phyloP scores from a whole-genome alignment of 164 flowering plant species.

The Cinnamomum micranthum region DNA sequence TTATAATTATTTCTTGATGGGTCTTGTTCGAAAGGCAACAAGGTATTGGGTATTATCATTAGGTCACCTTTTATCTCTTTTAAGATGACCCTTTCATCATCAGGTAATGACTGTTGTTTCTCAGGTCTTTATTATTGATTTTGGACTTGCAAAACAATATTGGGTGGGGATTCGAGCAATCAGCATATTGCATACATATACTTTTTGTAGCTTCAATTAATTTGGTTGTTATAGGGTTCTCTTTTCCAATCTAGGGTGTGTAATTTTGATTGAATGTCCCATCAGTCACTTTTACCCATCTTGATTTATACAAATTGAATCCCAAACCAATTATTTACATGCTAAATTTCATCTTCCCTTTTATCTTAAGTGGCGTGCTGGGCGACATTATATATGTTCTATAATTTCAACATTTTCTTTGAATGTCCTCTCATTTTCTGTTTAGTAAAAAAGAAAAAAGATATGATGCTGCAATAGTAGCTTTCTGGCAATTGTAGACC shows the following conservation, averaged over 20 bases:
- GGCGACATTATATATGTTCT: too few relatives aligned
- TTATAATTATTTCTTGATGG: constrained; percentile 71
- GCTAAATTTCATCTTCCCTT: too few relatives aligned
- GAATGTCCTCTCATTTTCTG: too few relatives aligned
- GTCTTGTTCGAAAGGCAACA: constrained; percentile 98
- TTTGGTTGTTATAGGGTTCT: neutral
- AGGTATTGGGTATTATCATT: constrained; percentile 38
- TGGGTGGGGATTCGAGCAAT: constrained; percentile 63
- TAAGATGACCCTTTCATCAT: neutral
- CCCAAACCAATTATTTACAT: too few relatives aligned
- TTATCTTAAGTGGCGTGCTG: too few relatives aligned
- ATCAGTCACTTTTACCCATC: too few relatives aligned
- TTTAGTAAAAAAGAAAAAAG: too few relatives aligned
- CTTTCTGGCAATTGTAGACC: neutral
- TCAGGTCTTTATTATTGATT: constrained; percentile 97
- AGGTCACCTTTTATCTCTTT: neutral
- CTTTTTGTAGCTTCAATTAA: neutral
- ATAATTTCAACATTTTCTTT: too few relatives aligned
- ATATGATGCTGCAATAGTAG: neutral
- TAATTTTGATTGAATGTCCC: too few relatives aligned
- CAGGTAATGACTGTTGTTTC: neutral
- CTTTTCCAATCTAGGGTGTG: neutral
- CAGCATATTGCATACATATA: constrained; percentile 97
- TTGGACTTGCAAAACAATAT: constrained; percentile 98
- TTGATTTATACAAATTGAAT: too few relatives aligned